Conservation (phyloP, 495 filamentous ascomycete species). For the Hypoxylon trugodes region DNA sequence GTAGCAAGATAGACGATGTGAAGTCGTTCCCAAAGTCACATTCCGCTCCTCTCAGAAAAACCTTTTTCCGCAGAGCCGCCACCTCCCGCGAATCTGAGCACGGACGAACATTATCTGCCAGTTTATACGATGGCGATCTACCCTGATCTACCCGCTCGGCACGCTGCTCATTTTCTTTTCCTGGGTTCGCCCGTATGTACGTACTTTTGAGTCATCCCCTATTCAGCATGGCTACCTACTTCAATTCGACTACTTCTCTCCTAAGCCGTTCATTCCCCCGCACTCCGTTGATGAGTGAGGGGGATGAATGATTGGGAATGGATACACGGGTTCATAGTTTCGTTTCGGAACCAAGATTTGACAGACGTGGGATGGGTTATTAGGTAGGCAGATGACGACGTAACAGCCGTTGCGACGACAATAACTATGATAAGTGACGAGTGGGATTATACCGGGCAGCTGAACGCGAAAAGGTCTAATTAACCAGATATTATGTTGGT, state of each 20-base stretch:
- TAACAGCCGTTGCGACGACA: conserved; percentile 27
- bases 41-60: conserved; percentile 21
- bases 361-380: background rate
- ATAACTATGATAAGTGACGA: conserved; percentile 11
- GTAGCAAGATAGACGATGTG: too few species aligned
- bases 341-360: conserved; percentile 10
- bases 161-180: conserved; percentile 18
- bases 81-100: conserved; percentile 6
- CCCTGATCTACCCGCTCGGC: conserved; percentile 32
- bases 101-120: conserved; percentile 16
- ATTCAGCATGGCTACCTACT: background rate
- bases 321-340: conserved; percentile 8
- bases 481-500: conserved; percentile 25
- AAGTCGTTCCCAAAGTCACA: conserved; percentile 21
- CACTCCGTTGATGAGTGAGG: background rate
- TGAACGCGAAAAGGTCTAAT: conserved; percentile 17
- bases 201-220: conserved; percentile 29
- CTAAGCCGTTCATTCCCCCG: background rate
- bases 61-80: conserved; percentile 37
- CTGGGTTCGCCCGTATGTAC: conserved; percentile 6
- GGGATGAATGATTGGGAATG: conserved; percentile 4
- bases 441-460: conserved; percentile 17
- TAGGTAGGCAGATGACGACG: conserved; percentile 12
- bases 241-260: conserved; percentile 17
- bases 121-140: conserved; percentile 24